Evolutionary conservation across 1,284 basidiomycete genomes (phyloP).

Genomic region (Cutaneotrichosporon sp.): DNA sequence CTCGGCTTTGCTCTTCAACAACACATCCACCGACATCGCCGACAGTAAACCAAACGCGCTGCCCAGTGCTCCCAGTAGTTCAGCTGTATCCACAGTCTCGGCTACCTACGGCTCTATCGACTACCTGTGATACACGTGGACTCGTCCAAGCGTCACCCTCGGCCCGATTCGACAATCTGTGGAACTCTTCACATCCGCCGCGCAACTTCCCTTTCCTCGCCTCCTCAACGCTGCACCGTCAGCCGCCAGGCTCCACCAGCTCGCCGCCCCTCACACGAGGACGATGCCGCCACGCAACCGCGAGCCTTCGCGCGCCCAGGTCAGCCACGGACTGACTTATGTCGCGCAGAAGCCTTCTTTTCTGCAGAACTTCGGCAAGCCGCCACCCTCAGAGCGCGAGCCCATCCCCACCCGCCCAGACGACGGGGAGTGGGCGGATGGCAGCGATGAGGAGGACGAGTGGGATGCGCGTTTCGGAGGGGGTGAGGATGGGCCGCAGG

Average conservation of each 20-base stretch:
- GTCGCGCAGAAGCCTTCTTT: conserved; percentile 39
- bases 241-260: background rate
- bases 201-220: no score
- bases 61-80: no score
- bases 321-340: conserved; percentile 34
- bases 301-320: conserved; percentile 17
- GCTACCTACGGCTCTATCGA: no score
- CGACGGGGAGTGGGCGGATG: conserved; percentile 38
- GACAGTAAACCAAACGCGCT: no score
- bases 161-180: no score
- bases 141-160: no score
- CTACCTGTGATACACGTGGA: no score
- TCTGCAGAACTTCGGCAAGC: conserved; percentile 37
- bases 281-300: conserved; percentile 7
- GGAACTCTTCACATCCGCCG: no score
- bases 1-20: background rate
- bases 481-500: conserved; percentile 73
- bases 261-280: background rate
- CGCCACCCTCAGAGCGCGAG: background rate
- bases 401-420: conserved; percentile 33
- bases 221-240: background rate
- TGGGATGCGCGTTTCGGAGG: conserved; percentile 71
- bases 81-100: no score
- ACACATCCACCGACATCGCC: background rate
- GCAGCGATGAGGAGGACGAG: conserved; percentile 56